phyloP scores from a whole-genome alignment of 768 basidiomycete species.

The Boletus sensibilis region DNA sequence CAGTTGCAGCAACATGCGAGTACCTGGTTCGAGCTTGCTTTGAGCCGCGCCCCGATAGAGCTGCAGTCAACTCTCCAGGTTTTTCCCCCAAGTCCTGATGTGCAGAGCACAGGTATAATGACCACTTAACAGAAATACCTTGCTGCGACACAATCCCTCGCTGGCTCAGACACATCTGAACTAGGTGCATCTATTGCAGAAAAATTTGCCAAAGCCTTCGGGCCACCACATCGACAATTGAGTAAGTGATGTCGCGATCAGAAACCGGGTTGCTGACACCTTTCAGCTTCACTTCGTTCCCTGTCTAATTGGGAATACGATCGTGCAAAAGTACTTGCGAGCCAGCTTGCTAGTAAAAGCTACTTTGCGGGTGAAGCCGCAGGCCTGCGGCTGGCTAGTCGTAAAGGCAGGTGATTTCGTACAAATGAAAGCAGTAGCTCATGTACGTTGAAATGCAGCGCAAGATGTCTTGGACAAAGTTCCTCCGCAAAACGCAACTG shows the following conservation, averaged over 20 bases:
- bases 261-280: background rate
- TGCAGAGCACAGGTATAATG: background rate
- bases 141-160: constrained; percentile 64
- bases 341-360: constrained; percentile 87
- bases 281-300: constrained; percentile 51
- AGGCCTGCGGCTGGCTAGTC: constrained; percentile 69
- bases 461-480: constrained; percentile 58
- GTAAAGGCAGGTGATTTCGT: constrained; percentile 48
- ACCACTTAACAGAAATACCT: constrained; percentile 75
- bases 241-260: constrained; percentile 44
- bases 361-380: constrained; percentile 87
- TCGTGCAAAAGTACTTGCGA: constrained; percentile 74
- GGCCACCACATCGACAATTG: constrained; percentile 71
- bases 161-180: constrained; percentile 76
- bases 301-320: constrained; percentile 72
- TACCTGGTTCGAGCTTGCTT: constrained; percentile 83
- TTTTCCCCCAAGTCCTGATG: constrained; percentile 9
- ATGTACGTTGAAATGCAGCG: constrained; percentile 36
- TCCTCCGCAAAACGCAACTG: constrained; percentile 58
- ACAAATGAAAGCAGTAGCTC: background rate
- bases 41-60: constrained; percentile 88
- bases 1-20: constrained; percentile 72
- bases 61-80: constrained; percentile 89
- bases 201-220: constrained; percentile 78
- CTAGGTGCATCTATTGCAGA: constrained; percentile 90